phyloP scores from a whole-genome alignment of 2,329 filamentous ascomycete species.

The Curvularia hawaiiensis region DNA sequence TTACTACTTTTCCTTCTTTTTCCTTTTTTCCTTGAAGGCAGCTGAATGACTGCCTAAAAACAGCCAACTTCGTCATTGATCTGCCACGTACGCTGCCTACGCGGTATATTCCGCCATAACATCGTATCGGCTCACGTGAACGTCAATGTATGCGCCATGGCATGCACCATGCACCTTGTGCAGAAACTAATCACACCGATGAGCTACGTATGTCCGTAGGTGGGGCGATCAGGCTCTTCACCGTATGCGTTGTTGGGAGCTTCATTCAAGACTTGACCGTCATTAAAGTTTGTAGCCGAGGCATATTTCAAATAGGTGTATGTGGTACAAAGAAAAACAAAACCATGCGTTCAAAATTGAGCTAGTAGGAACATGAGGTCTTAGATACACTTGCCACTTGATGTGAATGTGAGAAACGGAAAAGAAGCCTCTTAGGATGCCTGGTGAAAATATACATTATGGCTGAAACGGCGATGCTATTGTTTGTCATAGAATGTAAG shows the following conservation, averaged over 20 bases:
- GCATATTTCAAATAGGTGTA: background rate
- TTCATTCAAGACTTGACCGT: background rate
- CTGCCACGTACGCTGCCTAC: background rate
- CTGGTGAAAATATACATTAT: background rate
- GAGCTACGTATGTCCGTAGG: background rate
- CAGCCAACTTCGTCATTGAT: background rate
- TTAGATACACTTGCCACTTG: background rate
- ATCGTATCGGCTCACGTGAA: constrained; percentile 8
- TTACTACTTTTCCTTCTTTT: background rate
- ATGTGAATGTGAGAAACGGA: background rate
- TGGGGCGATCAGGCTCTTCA: background rate
- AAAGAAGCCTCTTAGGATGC: background rate
- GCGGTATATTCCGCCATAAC: background rate
- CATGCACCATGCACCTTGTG: constrained; percentile 1
- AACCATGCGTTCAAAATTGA: background rate
- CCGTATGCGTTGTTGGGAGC: background rate
- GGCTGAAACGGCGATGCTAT: background rate
- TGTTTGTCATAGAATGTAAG: background rate
- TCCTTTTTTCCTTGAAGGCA: background rate
- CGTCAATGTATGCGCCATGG: constrained; percentile 7
- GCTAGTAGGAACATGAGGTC: background rate
- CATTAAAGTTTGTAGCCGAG: background rate
- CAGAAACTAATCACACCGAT: constrained; percentile 4
- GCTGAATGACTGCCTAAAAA: background rate
- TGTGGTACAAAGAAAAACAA: background rate